Evolutionary conservation across 108 stramenopile genomes (phyloP), one percentile per base, ranked within the genome.

Genomic region (Parmales sp.): DNA sequence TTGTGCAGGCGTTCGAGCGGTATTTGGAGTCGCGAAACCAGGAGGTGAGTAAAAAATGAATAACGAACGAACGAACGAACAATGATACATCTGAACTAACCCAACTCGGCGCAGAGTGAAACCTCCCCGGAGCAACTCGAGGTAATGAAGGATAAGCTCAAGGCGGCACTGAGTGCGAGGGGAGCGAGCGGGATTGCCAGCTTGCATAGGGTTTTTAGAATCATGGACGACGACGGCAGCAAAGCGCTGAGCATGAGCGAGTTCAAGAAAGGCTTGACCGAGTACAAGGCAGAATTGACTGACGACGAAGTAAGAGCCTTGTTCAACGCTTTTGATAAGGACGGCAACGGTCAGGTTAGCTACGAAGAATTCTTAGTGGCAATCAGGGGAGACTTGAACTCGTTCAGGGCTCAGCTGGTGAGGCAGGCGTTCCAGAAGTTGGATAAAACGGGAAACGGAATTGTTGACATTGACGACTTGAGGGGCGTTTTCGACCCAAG

Each of bases 341-440:
- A 66, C 65, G 39, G 65, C 3, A 26, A 41, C 65, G 65, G 65
- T 1, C 38, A 41, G 39, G 43, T 66, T 18, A 41, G 39, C 65
- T 66, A 66, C 65, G 43, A n/a, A 1, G 65, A 66, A 43, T 66
- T 66, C 65, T 44, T 66, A 43, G 36, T 16, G 31, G 54, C 31
- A 16, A 34, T 60, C 3, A 28, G 54, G 54, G 54, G 54, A 1
- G 54, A 23, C 9, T 13, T 60, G 29, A 3, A 3, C 4, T 6
- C 28, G 2, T 34, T 34, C 31, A 28, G 54, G 54, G 2, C 36
- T 5, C 29, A 5, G 8, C 54, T 83, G 16, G 54, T 77, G 22
- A 43, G 77, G 37, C 41, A 45, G 49, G 83, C 83, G 23, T 85
- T 85, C 41, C 72, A 71, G 11, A 48, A 63, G 16, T 69, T 83